phyloP scores from a whole-genome alignment of 371 early-diverging fungal species.

The Mortierella sp. region DNA sequence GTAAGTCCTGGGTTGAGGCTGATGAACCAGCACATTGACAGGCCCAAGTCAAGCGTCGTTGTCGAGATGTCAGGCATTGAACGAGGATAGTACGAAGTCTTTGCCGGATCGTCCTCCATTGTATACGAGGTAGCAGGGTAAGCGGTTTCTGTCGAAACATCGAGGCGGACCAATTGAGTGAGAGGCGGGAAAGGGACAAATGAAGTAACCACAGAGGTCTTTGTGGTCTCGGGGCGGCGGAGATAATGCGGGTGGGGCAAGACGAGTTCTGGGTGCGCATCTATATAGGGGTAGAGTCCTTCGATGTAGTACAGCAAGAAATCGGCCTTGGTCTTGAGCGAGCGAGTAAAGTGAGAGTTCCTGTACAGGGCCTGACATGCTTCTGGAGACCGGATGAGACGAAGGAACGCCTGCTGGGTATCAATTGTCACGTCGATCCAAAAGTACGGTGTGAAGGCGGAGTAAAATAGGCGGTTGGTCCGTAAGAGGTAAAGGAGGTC shows the following conservation, averaged over 20 bases:
- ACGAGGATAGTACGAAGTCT: neutral
- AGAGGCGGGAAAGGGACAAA: neutral
- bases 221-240: neutral
- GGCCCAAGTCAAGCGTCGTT: neutral
- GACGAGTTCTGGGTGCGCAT: neutral
- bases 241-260: neutral
- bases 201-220: neutral
- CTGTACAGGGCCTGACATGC: neutral
- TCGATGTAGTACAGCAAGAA: slow-evolving; percentile 2
- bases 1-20: neutral
- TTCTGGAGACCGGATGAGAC: neutral
- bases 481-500: neutral
- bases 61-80: neutral
- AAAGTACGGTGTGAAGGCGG: neutral
- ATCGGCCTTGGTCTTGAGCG: neutral
- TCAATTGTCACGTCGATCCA: neutral
- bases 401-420: neutral
- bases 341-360: neutral
- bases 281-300: neutral
- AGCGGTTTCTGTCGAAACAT: neutral
- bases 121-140: neutral
- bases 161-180: neutral
- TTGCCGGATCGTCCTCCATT: neutral
- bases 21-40: slow-evolving; percentile 8
- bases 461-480: neutral